phyloP scores from a whole-genome alignment of 163 green algal genomes.

The Scenedesmus sp. region DNA sequence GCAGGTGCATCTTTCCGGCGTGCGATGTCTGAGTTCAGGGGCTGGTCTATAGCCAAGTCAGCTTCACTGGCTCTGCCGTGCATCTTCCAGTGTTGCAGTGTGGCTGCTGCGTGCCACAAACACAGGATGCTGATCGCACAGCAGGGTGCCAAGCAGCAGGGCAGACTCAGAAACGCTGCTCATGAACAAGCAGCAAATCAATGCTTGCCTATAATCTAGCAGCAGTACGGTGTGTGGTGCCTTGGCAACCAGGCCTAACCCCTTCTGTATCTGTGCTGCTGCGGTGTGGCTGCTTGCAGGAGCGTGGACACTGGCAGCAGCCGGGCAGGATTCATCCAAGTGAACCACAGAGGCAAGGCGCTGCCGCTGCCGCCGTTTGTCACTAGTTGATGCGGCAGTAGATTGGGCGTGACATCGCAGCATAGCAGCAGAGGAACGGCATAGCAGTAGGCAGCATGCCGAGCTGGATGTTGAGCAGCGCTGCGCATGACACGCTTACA shows the following conservation, averaged over 20 bases:
- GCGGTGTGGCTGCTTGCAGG: conserved; percentile 1
- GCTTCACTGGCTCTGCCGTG: not conserved
- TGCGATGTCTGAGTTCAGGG: not conserved
- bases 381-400: not conserved
- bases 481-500: not conserved
- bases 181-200: too few species aligned
- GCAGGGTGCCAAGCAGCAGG: too few species aligned
- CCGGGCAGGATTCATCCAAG: conserved; percentile 29
- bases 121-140: too few species aligned
- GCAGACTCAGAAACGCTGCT: too few species aligned
- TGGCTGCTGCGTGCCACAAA: too few species aligned
- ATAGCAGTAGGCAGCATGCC: not conserved
- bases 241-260: not conserved
- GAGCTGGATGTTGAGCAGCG: too few species aligned
- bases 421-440: not conserved
- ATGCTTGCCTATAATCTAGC: too few species aligned
- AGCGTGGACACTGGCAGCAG: conserved; percentile 50
- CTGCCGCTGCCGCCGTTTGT: not conserved
- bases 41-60: too few species aligned
- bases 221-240: not conserved
- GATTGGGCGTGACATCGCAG: not conserved
- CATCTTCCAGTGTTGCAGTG: not conserved
- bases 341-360: conserved; percentile 46
- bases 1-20: not conserved
- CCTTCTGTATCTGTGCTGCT: not conserved